Percentiles rank a stretch among this genome's conserved stretches.
Conservation (phyloP, 2,329 filamentous ascomycete genomes). For the Microdochium bolleyi region DNA sequence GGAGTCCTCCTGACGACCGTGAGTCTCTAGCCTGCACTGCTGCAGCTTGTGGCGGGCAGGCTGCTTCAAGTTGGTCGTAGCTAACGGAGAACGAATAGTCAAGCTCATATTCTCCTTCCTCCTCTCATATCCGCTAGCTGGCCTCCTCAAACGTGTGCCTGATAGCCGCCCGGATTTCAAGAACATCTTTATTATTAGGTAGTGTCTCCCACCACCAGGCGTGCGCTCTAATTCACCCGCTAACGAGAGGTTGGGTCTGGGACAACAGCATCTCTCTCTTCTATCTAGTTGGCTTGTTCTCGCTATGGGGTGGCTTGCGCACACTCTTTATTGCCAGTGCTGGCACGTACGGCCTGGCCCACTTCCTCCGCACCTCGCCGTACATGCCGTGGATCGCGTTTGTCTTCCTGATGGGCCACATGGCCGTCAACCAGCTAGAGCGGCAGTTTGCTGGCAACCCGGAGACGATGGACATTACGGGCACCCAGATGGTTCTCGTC, state of each 20-base stretch:
- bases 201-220: constrained; percentile 13
- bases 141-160: constrained; percentile 79
- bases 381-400: constrained; percentile 99
- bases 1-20: constrained; percentile 38
- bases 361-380: constrained; percentile 68
- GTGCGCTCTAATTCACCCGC: neutral
- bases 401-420: constrained; percentile 88
- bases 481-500: constrained; percentile 93
- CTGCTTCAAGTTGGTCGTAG: neutral
- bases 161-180: constrained; percentile 78
- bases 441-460: constrained; percentile 66
- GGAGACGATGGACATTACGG: constrained; percentile 75
- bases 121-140: constrained; percentile 86
- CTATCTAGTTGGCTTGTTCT: constrained; percentile 88
- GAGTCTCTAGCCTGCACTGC: constrained; percentile 12
- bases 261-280: constrained; percentile 43
- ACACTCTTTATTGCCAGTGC: constrained; percentile 74
- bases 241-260: neutral
- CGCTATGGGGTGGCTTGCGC: constrained; percentile 77
- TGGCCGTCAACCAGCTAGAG: constrained; percentile 82
- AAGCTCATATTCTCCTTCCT: constrained; percentile 90
- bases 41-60: neutral
- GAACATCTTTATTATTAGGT: constrained; percentile 81
- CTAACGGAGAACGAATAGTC: constrained; percentile 44
- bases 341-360: constrained; percentile 76